phyloP scores from a whole-genome alignment of 2,329 filamentous ascomycete species.

The Penicillium concentricum region DNA sequence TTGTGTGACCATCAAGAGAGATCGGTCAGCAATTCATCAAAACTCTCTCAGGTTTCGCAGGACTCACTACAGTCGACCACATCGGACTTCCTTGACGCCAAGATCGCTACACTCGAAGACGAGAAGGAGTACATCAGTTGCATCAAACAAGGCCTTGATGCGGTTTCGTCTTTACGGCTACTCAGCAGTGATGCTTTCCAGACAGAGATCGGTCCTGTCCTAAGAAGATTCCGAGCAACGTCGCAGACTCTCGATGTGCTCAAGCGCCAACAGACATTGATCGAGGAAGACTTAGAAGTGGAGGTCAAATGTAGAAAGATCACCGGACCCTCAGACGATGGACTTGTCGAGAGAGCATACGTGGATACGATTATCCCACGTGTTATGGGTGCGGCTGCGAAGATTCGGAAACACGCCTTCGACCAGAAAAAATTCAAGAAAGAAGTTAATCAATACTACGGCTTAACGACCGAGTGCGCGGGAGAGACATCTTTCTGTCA shows the following conservation, averaged over 20 bases:
- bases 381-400: slow-evolving; percentile 1
- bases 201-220: background rate
- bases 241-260: background rate
- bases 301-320: background rate
- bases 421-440: slow-evolving; percentile 4
- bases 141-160: background rate
- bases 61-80: background rate
- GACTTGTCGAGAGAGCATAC: slow-evolving; percentile 6
- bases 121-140: slow-evolving; percentile 1
- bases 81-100: slow-evolving; percentile 5
- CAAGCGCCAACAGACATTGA: slow-evolving; percentile 2
- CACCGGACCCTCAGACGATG: background rate
- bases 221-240: slow-evolving; percentile 1
- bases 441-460: slow-evolving; percentile 4
- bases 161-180: background rate
- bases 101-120: slow-evolving; percentile 1
- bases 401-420: background rate
- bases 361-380: slow-evolving; percentile 1
- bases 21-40: background rate
- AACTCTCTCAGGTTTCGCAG: background rate
- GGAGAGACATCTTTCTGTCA: slow-evolving; percentile 1
- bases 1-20: background rate
- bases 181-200: background rate
- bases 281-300: slow-evolving; percentile 5
- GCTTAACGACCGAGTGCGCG: background rate